Percentiles rank a stretch among this genome's conserved stretches.
Conservation (phyloP, 768 basidiomycete species). For the Russula earlei region DNA sequence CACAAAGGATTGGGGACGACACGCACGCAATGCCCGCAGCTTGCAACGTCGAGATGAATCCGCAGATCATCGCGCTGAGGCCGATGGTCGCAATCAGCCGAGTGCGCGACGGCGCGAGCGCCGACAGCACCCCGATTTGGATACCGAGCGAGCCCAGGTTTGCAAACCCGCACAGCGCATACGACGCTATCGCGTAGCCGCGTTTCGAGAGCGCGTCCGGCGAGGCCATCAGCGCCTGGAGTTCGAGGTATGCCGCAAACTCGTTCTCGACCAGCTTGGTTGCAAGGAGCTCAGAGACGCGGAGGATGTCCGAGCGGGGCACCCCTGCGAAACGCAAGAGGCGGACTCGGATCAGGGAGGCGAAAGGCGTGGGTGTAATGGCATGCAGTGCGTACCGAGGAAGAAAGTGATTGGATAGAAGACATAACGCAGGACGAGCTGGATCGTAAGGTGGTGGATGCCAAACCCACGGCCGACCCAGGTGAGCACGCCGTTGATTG, state of each 20-base stretch:
- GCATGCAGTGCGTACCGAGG: constrained; percentile 31
- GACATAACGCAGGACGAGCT: constrained; percentile 78
- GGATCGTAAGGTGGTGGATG: constrained; percentile 70
- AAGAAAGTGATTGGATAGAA: constrained; percentile 86
- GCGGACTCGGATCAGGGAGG: background rate
- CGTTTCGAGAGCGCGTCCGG: constrained; percentile 54
- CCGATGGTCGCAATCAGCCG: constrained; percentile 66
- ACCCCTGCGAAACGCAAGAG: constrained; percentile 39
- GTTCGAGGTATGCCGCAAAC: constrained; percentile 61
- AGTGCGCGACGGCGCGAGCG: constrained; percentile 58
- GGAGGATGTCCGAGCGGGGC: constrained; percentile 71
- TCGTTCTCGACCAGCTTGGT: constrained; percentile 85
- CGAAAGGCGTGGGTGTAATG: background rate
- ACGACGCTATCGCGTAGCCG: constrained; percentile 75
- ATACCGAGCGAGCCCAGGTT: constrained; percentile 83
- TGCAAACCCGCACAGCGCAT: constrained; percentile 86
- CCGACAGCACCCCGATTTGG: constrained; percentile 67
- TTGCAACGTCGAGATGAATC: constrained; percentile 57
- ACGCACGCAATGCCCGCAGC: constrained; percentile 51
- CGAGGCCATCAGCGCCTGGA: constrained; percentile 39
- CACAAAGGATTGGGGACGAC: background rate
- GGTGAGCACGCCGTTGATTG: constrained; percentile 76
- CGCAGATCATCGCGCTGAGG: constrained; percentile 58
- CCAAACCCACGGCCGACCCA: constrained; percentile 86
- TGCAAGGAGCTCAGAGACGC: constrained; percentile 71